Evolutionary conservation across 2,329 filamentous ascomycete genomes (phyloP).

Genomic region (Fusarium anthophilum): DNA sequence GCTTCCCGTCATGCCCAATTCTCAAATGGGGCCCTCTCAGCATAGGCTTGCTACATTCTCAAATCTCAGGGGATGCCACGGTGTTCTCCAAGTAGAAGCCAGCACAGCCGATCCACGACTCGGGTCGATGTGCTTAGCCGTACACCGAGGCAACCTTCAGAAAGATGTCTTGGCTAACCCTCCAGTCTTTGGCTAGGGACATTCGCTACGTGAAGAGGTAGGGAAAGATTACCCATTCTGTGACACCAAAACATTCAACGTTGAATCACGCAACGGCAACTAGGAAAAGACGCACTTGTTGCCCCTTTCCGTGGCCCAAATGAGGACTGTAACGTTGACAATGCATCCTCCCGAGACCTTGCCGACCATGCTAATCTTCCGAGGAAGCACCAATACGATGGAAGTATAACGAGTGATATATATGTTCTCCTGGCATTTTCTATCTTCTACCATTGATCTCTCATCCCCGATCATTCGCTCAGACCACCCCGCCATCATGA

Average conservation of each 20-base stretch:
- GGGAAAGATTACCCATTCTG: slow-evolving; percentile 3
- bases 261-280: slow-evolving; percentile 5
- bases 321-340: slow-evolving; percentile 20
- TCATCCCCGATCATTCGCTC: not conserved
- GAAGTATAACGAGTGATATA: not conserved
- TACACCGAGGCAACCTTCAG: not conserved
- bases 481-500: slow-evolving; percentile 22
- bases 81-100: not conserved
- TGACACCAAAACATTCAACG: slow-evolving; percentile 2
- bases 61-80: not conserved
- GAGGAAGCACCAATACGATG: slow-evolving; percentile 19
- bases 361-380: slow-evolving; percentile 36
- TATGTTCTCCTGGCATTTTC: not conserved
- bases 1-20: not conserved
- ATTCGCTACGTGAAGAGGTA: not conserved
- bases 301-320: slow-evolving; percentile 19
- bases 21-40: not conserved
- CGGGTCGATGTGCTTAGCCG: not conserved
- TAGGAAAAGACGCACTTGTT: slow-evolving; percentile 9
- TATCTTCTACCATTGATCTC: not conserved
- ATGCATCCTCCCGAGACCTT: slow-evolving; percentile 33
- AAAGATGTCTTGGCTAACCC: not conserved
- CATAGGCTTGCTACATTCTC: not conserved
- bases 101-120: not conserved
- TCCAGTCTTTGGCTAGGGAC: not conserved